Evolutionary conservation across 768 basidiomycete species (phyloP).

Genomic region (Hygrocybe punicea): DNA sequence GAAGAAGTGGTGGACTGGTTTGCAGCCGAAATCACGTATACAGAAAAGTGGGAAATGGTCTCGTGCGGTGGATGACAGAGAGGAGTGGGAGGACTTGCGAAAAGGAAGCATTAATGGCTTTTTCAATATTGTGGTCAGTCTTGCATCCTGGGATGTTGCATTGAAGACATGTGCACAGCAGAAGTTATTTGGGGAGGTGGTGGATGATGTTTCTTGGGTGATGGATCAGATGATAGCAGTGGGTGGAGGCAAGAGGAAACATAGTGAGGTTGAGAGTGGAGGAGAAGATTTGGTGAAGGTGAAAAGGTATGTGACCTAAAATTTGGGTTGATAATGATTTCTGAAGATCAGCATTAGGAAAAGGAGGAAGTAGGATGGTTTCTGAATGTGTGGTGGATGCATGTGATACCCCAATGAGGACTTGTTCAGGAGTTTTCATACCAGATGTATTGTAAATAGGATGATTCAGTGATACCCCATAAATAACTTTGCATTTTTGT

Average conservation of each 20-base stretch:
- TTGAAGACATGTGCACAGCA: neutral
- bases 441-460: no score
- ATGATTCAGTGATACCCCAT: no score
- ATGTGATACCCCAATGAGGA: no score
- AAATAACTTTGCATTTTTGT: neutral
- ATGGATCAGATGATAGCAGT: neutral
- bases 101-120: constrained; percentile 2
- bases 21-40: neutral
- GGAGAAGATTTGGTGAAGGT: neutral
- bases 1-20: neutral
- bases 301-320: neutral
- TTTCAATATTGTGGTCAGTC: neutral
- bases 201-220: neutral
- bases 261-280: neutral
- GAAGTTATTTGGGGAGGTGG: neutral
- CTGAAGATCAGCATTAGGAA: neutral
- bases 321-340: neutral
- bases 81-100: neutral
- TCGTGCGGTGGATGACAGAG: neutral
- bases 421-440: no score
- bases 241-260: neutral
- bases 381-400: neutral
- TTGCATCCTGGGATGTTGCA: neutral
- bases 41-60: neutral
- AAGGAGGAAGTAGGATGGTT: no score